Evolutionary conservation across 768 basidiomycete species (phyloP), one percentile per base, ranked within the genome.

Genomic region (Mycena floridula): DNA sequence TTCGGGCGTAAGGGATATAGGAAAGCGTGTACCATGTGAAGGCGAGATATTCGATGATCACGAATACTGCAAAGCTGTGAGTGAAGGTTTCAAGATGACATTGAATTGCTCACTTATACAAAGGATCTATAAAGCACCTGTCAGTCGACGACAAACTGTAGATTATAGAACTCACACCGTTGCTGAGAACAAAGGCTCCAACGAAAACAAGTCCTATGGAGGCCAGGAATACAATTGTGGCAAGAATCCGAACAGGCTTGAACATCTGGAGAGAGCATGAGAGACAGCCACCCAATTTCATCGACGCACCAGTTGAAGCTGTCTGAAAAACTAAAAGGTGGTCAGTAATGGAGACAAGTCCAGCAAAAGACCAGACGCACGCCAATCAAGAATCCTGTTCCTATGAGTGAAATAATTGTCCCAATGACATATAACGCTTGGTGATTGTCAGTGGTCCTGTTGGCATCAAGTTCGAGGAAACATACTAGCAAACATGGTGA

Each of bases 1-100:
- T 59, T 44, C 92, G 77, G 2, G 93, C 93, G 55, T 94, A 95
- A 3, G 93, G 93, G 54, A 97, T 90, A 67, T 94, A 96, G 6
- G 83, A 85, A 24, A 88, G 65, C 41, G 76, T 80, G 61, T 87
- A 94, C 91, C 92, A 96, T 18, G 85, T 80, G 64, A 86, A 95
- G 5, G 92, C 93, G 46, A 95, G 72, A 63, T 89, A 95, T 62
- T 94, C 83, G 62, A 96, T 69, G 64, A 95, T 74, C 47, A 96
- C 93, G 61, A 96, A 89, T 46, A 92, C 89, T 89, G 64, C 37
- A n/a, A 53, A 50, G 36, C 41, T 9, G 44, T 41, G 26, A 47
- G 37, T 23, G 7, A 20, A 30, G 37, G 18, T 20, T 25, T 22
- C n/a, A 20, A 20, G 25, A 21, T 35, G 18, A 4, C 16, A 22